Evolutionary conservation across 805 yeast genomes (phyloP), one percentile per base, ranked within the genome.

Genomic region (Pichia rugopelliculosa): DNA sequence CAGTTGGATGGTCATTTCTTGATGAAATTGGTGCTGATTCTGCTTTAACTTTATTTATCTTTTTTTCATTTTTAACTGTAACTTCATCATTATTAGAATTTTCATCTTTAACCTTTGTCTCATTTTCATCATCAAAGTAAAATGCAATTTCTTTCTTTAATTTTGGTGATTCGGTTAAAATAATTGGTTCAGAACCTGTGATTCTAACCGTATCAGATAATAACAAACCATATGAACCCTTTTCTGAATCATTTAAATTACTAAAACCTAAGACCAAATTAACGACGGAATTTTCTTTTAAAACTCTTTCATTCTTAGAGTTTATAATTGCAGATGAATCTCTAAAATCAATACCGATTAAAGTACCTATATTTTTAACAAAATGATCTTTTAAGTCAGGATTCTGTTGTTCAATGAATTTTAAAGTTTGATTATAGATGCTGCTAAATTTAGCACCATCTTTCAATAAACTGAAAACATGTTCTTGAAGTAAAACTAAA

Each of bases 331-430:
- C 79, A 2, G 82, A 70, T 0, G 90, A 74, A 64, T 89, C 96
- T 66, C 95, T 77, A 60, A 87, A 87, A 59, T 88, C 96, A 52
- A 91, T 75, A 50, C 98, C 98, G 48, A 87, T 82, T 48, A 87
- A 72, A 77, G 93, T 87, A 45, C 98, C 98, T 53, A 83, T 76
- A 58, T 87, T 87, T 59, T 85, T 85, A 42, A 89, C 74, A 55
- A 89, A 84, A 57, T 77, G 70, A 23, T 69, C 59, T 33, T 72
- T 80, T 56, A 91, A 69, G 20, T 80, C 87, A 2, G 95, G 86
- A 54, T 77, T 75, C 50, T 79, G 79, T 18, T 73, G 65, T 55
- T 76, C 74, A 51, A 90, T 74, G 55, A 66, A 82, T 12, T 72
- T 77, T n/a, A 79, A 47, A 0, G 87, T 79, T 12, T 81, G 79